Base-by-base conservation (phyloP, 768 basidiomycete species). In the Trametes sanguinea region DNA sequence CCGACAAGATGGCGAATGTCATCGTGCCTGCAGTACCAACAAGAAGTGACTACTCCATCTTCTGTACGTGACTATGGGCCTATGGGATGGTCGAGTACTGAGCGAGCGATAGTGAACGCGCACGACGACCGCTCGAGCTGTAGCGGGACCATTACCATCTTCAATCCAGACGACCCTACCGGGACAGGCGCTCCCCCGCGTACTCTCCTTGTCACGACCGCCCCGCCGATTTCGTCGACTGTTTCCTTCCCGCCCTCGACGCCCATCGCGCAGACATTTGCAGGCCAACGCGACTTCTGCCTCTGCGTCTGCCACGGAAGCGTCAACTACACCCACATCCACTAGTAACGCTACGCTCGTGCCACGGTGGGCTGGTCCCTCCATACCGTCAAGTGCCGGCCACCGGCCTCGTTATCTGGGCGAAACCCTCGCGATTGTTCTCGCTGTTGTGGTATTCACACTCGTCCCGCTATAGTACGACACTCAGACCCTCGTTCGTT, bases 121-220 rank as follows among this genome's bases (percentile, higher is more conserved):
- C 58, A 53, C 16, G 58, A 64, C n/a, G 52, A 64, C 43, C 53
- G 45, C 27, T 60, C 58, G 7, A 56, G 48, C 45, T 60, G 63
- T 30, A 64, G 63, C 39, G 58, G 63, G 11, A 32, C 42, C 7
- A 52, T 64, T 45, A 64, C 58, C 59, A 64, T 64, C 54, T 64
- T 64, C 51, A 64, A 64, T n/a, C 63, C 63, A 9, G 59, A 64
- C 17, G 54, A 64, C 22, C 54, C 59, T 22, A 44, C 42, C 5
- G 63, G 63, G 8, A 51, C 54, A 14, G 58, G 55, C 9, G 27
- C 33, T 30, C 63, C 63, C 17, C 57, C 58, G 3, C 50, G 50
- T 35, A 44, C 48, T 3, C 47, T 60, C 35, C 42, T 56, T 30
- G 59, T 64, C 29, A 64, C 63, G 2, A 64, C 54, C 11, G 63